Evolutionary conservation across 192 early-diverging fungal species (phyloP).

Genomic region (Coemansia sp.): DNA sequence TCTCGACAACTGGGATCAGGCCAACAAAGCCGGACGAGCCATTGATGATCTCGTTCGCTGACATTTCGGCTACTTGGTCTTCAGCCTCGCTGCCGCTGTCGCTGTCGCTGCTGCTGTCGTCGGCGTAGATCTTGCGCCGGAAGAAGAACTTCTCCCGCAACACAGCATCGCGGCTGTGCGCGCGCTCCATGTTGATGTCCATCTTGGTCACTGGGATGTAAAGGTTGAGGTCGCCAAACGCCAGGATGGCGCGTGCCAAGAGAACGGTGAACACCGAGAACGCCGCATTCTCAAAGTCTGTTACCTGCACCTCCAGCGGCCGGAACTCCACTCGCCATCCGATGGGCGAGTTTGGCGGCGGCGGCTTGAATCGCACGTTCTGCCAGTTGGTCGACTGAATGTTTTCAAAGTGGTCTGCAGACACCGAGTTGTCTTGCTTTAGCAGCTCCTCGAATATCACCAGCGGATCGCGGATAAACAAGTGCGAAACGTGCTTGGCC

Average conservation of each 20-base stretch:
- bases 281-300: conserved; percentile 97
- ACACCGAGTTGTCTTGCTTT: conserved; percentile 80
- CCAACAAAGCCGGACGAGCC: conserved; percentile 81
- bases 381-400: conserved; percentile 99
- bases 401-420: conserved; percentile 98
- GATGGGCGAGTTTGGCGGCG: conserved; percentile 86
- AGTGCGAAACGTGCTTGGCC: conserved; percentile 90
- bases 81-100: neutral
- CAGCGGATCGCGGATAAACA: conserved; percentile 98
- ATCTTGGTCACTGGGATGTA: conserved; percentile 97
- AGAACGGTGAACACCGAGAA: conserved; percentile 94
- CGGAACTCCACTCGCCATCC: conserved; percentile 99
- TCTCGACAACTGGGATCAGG: conserved; percentile 79
- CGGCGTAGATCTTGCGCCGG: conserved; percentile 60
- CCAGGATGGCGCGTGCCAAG: conserved; percentile 83
- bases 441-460: conserved; percentile 93
- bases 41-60: conserved; percentile 93
- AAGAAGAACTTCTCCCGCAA: conserved; percentile 87
- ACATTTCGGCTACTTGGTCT: conserved; percentile 71
- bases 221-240: conserved; percentile 85
- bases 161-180: conserved; percentile 84
- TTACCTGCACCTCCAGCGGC: conserved; percentile 95
- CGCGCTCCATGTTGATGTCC: conserved; percentile 92
- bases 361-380: conserved; percentile 98
- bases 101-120: conserved; percentile 23